Evolutionary conservation across 345 rosid genomes (phyloP).

Genomic region (Schrenkiella parvula): DNA sequence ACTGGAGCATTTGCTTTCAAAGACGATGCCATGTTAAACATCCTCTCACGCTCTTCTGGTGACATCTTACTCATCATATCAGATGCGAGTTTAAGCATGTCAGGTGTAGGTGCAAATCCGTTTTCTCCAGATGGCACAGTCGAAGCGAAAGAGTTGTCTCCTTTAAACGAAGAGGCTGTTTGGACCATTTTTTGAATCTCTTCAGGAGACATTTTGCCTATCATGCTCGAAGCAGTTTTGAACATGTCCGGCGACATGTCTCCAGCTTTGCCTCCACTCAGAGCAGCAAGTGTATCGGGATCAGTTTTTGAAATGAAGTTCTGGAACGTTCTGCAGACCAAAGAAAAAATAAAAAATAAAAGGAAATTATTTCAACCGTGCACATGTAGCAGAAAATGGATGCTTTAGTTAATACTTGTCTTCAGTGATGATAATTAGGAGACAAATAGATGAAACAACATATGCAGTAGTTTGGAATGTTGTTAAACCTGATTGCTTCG

Average conservation of each 20-base stretch:
- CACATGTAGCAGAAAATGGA: constrained; percentile 5
- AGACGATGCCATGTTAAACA: constrained; percentile 85
- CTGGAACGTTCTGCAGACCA: constrained; percentile 62
- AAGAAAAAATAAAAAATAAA: not conserved
- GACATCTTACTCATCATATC: constrained; percentile 82
- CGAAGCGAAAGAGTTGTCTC: constrained; percentile 40
- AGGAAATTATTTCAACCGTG: not conserved
- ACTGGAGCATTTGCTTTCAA: constrained; percentile 38
- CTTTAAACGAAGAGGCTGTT: constrained; percentile 70
- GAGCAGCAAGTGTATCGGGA: constrained; percentile 63
- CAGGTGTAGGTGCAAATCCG: constrained; percentile 54
- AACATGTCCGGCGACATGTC: constrained; percentile 82
- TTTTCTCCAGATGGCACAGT: constrained; percentile 36
- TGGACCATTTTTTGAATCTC: constrained; percentile 86
- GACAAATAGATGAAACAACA: constrained; percentile 9
- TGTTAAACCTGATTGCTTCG: constrained; percentile 65
- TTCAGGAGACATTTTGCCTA: constrained; percentile 82
- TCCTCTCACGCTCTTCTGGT: constrained; percentile 70
- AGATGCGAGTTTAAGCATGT: constrained; percentile 78
- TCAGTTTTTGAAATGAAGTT: constrained; percentile 69
- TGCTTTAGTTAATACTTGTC: not conserved
- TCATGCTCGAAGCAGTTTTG: constrained; percentile 77
- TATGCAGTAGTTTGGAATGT: constrained; percentile 16
- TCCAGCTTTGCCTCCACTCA: constrained; percentile 71
- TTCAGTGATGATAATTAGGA: not conserved